Base-by-base conservation (phyloP, 2,329 filamentous ascomycete species). In the Bipolaris victoriae region DNA sequence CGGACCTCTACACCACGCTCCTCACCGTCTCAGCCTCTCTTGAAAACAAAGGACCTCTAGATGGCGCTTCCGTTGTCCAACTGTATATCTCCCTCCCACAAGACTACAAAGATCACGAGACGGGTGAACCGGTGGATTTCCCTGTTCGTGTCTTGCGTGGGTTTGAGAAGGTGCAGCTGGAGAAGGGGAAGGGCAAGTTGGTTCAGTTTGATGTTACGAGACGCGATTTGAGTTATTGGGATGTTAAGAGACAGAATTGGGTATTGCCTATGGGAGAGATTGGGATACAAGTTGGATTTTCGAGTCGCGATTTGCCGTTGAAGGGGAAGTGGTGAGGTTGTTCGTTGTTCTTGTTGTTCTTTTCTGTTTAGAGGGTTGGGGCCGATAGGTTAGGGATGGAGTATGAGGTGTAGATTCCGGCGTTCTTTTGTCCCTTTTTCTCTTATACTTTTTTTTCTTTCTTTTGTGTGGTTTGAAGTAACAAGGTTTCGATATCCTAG, bases 1-100 rank as follows among this genome's bases (percentile, higher is more conserved):
- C 87, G 1, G 84, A 86, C 55, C 80, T 90, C 16, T 90, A 85
- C 80, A 83, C 83, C 43, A 77, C 78, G 0, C 79, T 87, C 57
- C 80, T 84, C 55, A 69, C 77, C 2, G 82, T 85, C 2, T 78
- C 77, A 0, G 76, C 87, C 3, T 80, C 78, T 0, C 74, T 92
- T 3, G 82, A 79, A 44, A 92, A 92, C 72, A 86, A 81, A 0
- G 89, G 89, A n/a, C 76, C 78, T 0, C 67, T 81, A 0, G 71
- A 76, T 3, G 85, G 85, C 33, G 78, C 80, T 13, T 77, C 81
- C 15, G 84, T 87, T 2, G 83, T 85, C 1, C 86, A 88, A 59
- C 68, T 87, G 3, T 88, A 88, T 63, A 62, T 86, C 29, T 78
- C 75, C 7, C 80, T 80, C 39, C 82, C 85, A 0, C 60, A 77